Evolutionary conservation across 139 green algal species (phyloP), one percentile per base, ranked within the genome.

Genomic region (Monoraphidium neglectum): DNA sequence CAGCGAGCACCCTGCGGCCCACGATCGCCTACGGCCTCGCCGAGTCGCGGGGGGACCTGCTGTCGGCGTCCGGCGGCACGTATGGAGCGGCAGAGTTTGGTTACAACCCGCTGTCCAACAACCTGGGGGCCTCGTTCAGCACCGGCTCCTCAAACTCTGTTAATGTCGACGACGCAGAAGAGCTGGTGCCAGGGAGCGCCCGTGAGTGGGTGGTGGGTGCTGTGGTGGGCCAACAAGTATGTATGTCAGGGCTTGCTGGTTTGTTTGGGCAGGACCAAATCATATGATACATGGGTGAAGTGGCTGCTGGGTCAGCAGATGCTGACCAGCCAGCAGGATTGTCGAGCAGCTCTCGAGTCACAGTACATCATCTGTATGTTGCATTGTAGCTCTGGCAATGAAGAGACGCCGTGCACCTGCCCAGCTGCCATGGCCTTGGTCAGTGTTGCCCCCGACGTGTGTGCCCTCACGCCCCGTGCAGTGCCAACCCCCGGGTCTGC

Each of bases 61-160:
- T 62, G 2, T 81, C 75, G 1, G 33, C 54, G 32, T 65, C 66
- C 16, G 30, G 24, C 16, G 67, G 66, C 15, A 32, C 38, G n/a
- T 76, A 68, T 49, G 66, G 32, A 1, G 61, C 46, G 26, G 16
- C 38, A 12, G 75, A 81, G 67, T 70, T 81, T 56, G 75, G 66
- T 28, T 81, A 81, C 57, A 81, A 81, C 75, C 75, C 75, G 2
- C 30, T 81, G 28, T 53, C 26, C 24, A 81, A 81, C 67, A 75
- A 76, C 66, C 67, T 81, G 56, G 75, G 75, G 15, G 53, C 40
- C 5, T 57, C n/a, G 37, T 18, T 76, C 38, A 64, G 40, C 26
- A n/a, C 66, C 16, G 75, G 66, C 28, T 63, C 40, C 21, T 32
- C 75, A 18, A 59, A 70, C 24, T 15, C 75, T 13, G 8, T 63